Conservation (phyloP, 805 yeast species). For the Cyberlindnera maclurae region DNA sequence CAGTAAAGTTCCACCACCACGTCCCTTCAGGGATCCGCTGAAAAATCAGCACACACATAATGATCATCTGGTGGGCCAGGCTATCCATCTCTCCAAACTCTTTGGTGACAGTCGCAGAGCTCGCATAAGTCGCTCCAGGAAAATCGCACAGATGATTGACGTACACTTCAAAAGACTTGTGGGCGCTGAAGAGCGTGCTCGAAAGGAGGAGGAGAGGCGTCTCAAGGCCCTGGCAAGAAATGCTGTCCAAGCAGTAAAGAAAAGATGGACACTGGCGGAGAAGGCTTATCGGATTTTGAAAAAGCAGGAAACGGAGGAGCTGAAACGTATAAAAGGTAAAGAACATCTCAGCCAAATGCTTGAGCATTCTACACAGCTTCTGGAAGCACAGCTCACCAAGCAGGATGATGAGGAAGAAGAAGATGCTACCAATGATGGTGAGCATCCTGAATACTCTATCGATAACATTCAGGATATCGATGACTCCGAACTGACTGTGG, state of each 20-base stretch:
- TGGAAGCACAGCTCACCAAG: slow-evolving; percentile 73
- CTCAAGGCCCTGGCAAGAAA: slow-evolving; percentile 67
- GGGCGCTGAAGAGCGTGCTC: slow-evolving; percentile 81
- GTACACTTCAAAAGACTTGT: slow-evolving; percentile 77
- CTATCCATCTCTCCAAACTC: slow-evolving; percentile 59
- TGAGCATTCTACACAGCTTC: slow-evolving; percentile 82
- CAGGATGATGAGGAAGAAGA: slow-evolving; percentile 23
- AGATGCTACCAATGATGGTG: slow-evolving; percentile 25
- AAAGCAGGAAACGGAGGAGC: slow-evolving; percentile 70
- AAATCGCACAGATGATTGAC: slow-evolving; percentile 76
- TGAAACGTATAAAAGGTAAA: slow-evolving; percentile 74
- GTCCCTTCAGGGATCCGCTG: slow-evolving; percentile 42
- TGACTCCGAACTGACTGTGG: slow-evolving; percentile 26
- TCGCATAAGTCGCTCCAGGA: slow-evolving; percentile 61
- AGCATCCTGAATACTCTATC: slow-evolving; percentile 13
- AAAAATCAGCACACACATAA: slow-evolving; percentile 43
- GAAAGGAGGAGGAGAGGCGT: slow-evolving; percentile 67
- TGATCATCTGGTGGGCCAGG: slow-evolving; percentile 76
- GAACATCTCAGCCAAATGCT: slow-evolving; percentile 82
- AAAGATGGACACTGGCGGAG: slow-evolving; percentile 85
- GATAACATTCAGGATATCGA: slow-evolving; percentile 12
- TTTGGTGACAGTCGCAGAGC: slow-evolving; percentile 59
- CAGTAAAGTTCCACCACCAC: slow-evolving; percentile 34
- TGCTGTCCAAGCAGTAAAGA: slow-evolving; percentile 78
- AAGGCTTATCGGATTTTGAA: slow-evolving; percentile 71